These are phyloP conservation scores for Malassezia brasiliensis DNA, from an alignment of 1,284 basidiomycete genomes.

Conservation along the genomic window DNA sequence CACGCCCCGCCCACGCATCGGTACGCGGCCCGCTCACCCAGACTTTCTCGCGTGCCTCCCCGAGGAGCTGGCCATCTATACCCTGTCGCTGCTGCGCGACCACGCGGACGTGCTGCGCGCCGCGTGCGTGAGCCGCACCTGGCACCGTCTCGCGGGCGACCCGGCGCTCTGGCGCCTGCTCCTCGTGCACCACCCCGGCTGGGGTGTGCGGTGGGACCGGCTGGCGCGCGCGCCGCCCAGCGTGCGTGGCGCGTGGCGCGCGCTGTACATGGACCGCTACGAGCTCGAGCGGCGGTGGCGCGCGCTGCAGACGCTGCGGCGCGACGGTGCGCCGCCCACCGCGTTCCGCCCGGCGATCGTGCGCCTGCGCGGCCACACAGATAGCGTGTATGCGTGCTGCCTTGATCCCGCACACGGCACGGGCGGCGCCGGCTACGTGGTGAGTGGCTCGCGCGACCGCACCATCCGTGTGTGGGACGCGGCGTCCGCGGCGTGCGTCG, in stretches of 20 bases:
- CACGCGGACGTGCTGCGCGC: slow-evolving; percentile 5
- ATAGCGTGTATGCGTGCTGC: slow-evolving; percentile 11
- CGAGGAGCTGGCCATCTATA: slow-evolving; percentile 7
- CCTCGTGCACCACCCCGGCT: slow-evolving; percentile 1
- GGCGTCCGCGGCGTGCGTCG: slow-evolving; percentile 1
- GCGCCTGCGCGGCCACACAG: slow-evolving; percentile 6
- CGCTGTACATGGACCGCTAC: slow-evolving; percentile 3
- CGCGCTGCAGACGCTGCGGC: background rate
- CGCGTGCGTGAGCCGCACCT: background rate
- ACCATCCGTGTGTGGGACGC: slow-evolving; percentile 11
- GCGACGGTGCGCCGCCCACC: background rate
- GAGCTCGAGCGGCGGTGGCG: slow-evolving; percentile 13
- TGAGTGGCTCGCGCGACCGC: slow-evolving; percentile 14
- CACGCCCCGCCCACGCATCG: background rate
- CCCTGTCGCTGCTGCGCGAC: slow-evolving; percentile 1
- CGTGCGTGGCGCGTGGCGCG: background rate
- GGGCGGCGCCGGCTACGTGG: background rate
- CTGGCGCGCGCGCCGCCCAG: background rate
- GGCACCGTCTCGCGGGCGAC: slow-evolving; percentile 7
- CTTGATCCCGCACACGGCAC: background rate
- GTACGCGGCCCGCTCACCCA: background rate
- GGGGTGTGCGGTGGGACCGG: slow-evolving; percentile 1
- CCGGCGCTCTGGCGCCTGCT: slow-evolving; percentile 7
- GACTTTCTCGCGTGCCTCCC: slow-evolving; percentile 9
- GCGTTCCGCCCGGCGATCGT: background rate